Conservation (phyloP, 1,139 yeast species). For the Taphrina flavorubra region DNA sequence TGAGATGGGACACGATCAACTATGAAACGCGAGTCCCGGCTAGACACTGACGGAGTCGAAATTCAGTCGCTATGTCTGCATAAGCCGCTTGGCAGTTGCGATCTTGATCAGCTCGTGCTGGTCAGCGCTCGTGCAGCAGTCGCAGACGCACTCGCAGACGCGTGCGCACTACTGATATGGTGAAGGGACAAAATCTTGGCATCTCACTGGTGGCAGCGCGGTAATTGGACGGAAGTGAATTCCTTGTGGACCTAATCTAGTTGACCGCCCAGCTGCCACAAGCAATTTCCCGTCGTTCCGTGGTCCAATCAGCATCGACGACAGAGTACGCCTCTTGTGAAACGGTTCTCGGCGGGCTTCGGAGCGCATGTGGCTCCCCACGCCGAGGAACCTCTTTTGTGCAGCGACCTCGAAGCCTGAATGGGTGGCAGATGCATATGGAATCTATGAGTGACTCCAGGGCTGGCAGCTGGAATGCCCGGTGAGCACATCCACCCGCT, state of each 20-base stretch:
- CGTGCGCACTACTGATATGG: neutral
- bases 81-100: no score
- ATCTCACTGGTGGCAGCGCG: neutral
- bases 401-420: no score
- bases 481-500: no score
- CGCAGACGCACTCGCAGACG: neutral
- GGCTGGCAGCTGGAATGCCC: no score
- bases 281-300: slow-evolving; percentile 7
- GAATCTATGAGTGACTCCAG: no score
- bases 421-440: no score
- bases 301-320: neutral
- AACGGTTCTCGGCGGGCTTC: neutral
- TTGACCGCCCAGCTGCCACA: neutral
- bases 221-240: neutral
- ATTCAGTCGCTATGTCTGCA: no score
- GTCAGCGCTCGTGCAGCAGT: no score
- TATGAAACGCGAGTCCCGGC: neutral
- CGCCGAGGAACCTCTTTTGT: neutral
- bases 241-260: neutral
- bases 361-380: neutral
- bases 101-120: no score
- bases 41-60: no score
- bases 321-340: neutral
- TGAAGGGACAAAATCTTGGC: neutral
- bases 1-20: slow-evolving; percentile 6